Percentiles rank a stretch among this genome's conserved stretches.
Evolutionary conservation across 129 eudicot species (phyloP).

Genomic region (Lonicera japonica): DNA sequence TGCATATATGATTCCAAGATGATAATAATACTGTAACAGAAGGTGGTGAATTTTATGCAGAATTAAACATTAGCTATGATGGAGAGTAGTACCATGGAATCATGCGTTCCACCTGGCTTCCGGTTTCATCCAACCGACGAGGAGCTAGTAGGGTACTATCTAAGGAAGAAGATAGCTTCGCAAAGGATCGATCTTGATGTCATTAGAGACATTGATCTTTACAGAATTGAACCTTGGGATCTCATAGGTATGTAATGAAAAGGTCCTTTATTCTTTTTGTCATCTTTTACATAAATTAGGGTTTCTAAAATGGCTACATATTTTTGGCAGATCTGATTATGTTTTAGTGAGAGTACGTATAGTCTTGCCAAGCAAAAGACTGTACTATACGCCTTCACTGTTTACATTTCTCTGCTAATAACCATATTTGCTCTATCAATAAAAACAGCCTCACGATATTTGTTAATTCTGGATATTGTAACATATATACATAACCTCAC

Average conservation of each 20-base stretch:
- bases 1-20: conserved; percentile 33
- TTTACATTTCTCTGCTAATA: too few relatives aligned
- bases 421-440: too few relatives aligned
- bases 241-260: conserved; percentile 45
- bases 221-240: conserved; percentile 91
- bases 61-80: conserved; percentile 23
- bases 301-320: conserved; percentile 1
- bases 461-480: too few relatives aligned
- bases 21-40: conserved; percentile 19
- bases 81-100: conserved; percentile 41
- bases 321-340: too few relatives aligned
- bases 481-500: too few relatives aligned
- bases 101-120: conserved; percentile 86
- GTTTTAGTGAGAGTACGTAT: too few relatives aligned
- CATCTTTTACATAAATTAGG: neutral
- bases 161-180: conserved; percentile 75
- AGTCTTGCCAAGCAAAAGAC: too few relatives aligned
- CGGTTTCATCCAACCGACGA: conserved; percentile 90
- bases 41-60: conserved; percentile 55
- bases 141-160: conserved; percentile 78
- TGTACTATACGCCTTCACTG: too few relatives aligned
- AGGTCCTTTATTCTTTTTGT: neutral
- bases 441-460: too few relatives aligned
- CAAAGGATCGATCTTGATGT: conserved; percentile 90
- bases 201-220: conserved; percentile 74